Evolutionary conservation across 1,284 basidiomycete genomes (phyloP).

Genomic region (Porodaedalea pini): DNA sequence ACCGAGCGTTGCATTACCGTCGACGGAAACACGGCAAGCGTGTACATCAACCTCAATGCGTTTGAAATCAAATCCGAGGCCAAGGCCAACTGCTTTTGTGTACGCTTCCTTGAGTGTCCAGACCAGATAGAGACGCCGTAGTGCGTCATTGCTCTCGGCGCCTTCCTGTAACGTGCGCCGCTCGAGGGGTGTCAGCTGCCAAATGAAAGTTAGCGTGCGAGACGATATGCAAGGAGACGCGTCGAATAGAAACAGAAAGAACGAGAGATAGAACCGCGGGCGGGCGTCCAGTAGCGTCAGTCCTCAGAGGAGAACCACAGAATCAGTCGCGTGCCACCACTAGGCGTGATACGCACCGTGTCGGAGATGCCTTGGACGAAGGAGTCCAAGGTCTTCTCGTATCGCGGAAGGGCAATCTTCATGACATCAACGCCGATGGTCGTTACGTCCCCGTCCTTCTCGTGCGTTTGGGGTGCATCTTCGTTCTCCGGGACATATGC

Average conservation of each 20-base stretch:
- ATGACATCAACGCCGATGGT: constrained; percentile 73
- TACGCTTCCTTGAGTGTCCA: constrained; percentile 89
- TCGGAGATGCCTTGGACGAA: constrained; percentile 65
- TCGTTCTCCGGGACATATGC: neutral
- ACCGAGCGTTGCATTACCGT: constrained; percentile 50
- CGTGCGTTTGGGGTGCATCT: neutral
- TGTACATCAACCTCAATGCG: constrained; percentile 65
- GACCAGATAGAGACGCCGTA: constrained; percentile 66
- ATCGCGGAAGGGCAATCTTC: constrained; percentile 60
- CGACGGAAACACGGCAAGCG: constrained; percentile 44
- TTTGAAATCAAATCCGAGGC: constrained; percentile 76
- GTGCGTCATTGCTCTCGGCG: constrained; percentile 36
- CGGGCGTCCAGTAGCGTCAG: neutral
- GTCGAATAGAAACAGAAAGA: neutral
- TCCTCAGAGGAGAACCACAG: neutral
- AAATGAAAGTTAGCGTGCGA: constrained; percentile 1
- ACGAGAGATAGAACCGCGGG: constrained; percentile 1
- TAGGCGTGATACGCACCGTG: constrained; percentile 44
- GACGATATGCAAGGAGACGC: neutral
- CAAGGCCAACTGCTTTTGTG: constrained; percentile 77
- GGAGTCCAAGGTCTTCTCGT: constrained; percentile 45
- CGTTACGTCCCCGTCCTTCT: constrained; percentile 14
- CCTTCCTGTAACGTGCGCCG: constrained; percentile 3
- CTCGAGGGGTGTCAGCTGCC: constrained; percentile 18
- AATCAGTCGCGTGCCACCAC: neutral